Evolutionary conservation across 140 eudicot genomes (phyloP), one percentile per base, ranked within the genome.

Genomic region (Ambrosia hybrid): DNA sequence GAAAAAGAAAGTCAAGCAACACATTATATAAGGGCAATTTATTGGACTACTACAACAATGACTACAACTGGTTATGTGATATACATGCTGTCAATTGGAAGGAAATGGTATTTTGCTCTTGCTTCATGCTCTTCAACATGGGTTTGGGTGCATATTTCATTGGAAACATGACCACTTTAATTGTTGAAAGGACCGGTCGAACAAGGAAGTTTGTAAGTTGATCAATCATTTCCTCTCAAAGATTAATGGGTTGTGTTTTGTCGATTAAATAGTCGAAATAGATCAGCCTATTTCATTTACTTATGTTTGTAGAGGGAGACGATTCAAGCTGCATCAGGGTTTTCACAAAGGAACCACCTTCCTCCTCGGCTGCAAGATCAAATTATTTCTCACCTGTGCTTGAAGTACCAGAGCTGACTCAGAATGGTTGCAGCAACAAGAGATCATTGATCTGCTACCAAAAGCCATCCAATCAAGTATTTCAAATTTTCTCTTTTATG

Each of bases 351-450:
- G 80, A 87, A 91, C 80, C 87, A 73, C 37, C 79, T 91, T 17
- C 97, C 97, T 38, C 76, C 80, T 9, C 87, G 95, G 1, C 74
- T 91, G 34, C 87, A 84, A 78, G 96, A 91, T 46, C 97, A 91
- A 71, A 91, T 91, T 91, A 79, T 91, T 65, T 87, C 96, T 57
- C 95, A 91, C 80, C 73, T 89, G 74, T 78, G 88, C 81, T 74
- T 91, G 78, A 89, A 81, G 78, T 82, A 76, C 61, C 91, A n/a
- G 95, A 80, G 76, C 97, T 0, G 96, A 89, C 79, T 86, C 96
- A 21, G 96, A 91, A 81, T 91, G 97, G 79, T 80, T 91, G 73
- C 96, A 89, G 70, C 97, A 89, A 57, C 97, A 89, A 77, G 96
- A 91, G 80, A 83, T 84, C 69, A 87, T 89, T 62, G 97, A 91